A percentile compares a stretch with the other conserved stretches of the same genome.
Evolutionary conservation across 495 filamentous ascomycete species (phyloP).

Genomic region (Lophiostoma macrostomum): DNA sequence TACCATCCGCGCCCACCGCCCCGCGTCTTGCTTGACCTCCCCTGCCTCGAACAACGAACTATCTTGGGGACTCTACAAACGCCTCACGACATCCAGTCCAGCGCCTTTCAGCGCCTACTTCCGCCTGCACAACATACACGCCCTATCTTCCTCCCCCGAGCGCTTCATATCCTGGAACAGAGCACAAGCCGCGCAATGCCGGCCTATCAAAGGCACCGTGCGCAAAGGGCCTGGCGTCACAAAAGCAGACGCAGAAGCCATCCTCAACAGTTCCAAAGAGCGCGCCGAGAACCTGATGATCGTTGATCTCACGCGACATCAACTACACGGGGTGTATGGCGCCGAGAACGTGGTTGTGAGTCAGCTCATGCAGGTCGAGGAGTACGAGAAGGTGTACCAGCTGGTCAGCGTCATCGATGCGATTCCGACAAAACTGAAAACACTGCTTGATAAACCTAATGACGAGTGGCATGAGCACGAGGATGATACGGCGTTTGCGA

Average conservation of each 20-base stretch:
- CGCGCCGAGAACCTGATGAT: slow-evolving; percentile 98
- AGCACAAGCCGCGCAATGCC: slow-evolving; percentile 56
- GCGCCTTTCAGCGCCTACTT: slow-evolving; percentile 85
- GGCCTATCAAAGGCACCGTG: slow-evolving; percentile 95
- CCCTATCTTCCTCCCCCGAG: slow-evolving; percentile 86
- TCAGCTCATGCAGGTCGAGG: slow-evolving; percentile 79
- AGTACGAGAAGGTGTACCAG: slow-evolving; percentile 83
- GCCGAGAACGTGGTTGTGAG: slow-evolving; percentile 61
- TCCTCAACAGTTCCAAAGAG: slow-evolving; percentile 79
- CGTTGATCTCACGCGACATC: slow-evolving; percentile 88
- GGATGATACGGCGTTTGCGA: slow-evolving; percentile 34
- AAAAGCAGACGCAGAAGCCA: slow-evolving; percentile 60
- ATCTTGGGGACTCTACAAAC: slow-evolving; percentile 69
- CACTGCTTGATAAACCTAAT: too few species aligned
- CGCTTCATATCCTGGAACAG: slow-evolving; percentile 77
- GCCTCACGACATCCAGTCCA: slow-evolving; percentile 69
- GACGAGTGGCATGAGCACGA: slow-evolving; percentile 36
- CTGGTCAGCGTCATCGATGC: slow-evolving; percentile 87
- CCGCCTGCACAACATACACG: slow-evolving; percentile 58
- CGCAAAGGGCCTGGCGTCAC: slow-evolving; percentile 65
- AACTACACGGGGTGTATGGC: slow-evolving; percentile 77
- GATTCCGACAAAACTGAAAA: slow-evolving; percentile 47
- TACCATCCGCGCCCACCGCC: slow-evolving; percentile 48
- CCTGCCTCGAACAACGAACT: slow-evolving; percentile 26
- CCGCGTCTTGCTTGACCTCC: slow-evolving; percentile 26